phyloP scores from a whole-genome alignment of 257 asterid genomes.

The Solanum paucissectum region DNA sequence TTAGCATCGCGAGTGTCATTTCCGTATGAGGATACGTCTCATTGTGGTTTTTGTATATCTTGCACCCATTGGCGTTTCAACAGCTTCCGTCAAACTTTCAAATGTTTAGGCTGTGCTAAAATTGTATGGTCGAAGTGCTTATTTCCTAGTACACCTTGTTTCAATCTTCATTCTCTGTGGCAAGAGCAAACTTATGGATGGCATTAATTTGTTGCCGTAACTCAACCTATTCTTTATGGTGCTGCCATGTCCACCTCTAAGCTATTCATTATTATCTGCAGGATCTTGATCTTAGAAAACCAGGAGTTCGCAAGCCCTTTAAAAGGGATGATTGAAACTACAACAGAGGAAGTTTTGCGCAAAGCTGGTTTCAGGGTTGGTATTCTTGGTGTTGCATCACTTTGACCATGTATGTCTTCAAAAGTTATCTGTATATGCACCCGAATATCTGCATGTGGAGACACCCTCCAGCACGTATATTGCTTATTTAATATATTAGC shows the following conservation, averaged over 20 bases:
- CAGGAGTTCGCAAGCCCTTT: constrained; percentile 47
- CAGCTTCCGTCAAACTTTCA: background rate
- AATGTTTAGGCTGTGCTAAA: background rate
- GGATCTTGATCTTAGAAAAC: constrained; percentile 82
- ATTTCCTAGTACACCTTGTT: background rate
- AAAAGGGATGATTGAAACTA: constrained; percentile 55
- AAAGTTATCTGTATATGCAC: background rate
- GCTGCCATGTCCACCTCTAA: constrained; percentile 2
- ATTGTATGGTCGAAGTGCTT: background rate
- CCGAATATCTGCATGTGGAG: background rate
- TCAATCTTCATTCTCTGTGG: background rate
- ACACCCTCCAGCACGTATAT: background rate
- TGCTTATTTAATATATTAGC: background rate
- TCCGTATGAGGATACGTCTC: background rate
- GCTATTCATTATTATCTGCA: constrained; percentile 13
- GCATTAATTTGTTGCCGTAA: background rate
- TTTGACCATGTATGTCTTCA: background rate
- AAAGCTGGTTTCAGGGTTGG: constrained; percentile 95
- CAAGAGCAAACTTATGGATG: background rate
- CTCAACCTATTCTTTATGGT: background rate
- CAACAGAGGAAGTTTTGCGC: constrained; percentile 58
- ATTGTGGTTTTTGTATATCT: background rate
- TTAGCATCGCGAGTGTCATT: background rate
- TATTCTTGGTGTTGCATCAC: background rate
- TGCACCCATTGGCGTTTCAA: background rate